phyloP scores from a whole-genome alignment of 2,329 filamentous ascomycete species.

The Albifimbria verrucaria region DNA sequence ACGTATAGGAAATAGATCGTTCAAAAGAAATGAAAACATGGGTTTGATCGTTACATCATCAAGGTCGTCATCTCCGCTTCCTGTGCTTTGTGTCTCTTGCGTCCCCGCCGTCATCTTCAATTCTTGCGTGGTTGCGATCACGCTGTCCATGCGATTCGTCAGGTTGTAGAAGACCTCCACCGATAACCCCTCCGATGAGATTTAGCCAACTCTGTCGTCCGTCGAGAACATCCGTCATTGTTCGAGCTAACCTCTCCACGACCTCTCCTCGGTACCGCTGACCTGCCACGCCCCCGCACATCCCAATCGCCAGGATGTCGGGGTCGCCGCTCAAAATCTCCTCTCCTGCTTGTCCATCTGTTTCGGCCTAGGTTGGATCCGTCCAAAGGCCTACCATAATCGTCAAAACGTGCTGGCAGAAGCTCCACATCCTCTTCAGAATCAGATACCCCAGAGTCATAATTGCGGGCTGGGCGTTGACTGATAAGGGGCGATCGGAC shows the following conservation, averaged over 20 bases:
- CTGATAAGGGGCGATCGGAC: constrained; percentile 24
- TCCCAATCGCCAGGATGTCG: constrained; percentile 29
- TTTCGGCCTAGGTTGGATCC: constrained; percentile 9
- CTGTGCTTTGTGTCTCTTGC: constrained; percentile 9
- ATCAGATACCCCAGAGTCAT: constrained; percentile 14
- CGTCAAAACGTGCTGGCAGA: constrained; percentile 46
- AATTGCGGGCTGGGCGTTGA: constrained; percentile 15
- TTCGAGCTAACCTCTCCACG: constrained; percentile 31
- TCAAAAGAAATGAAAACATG: constrained; percentile 5
- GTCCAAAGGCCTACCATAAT: constrained; percentile 37
- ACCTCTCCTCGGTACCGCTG: constrained; percentile 38
- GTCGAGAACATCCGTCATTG: constrained; percentile 24
- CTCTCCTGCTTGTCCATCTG: constrained; percentile 33
- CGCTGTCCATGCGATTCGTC: constrained; percentile 6
- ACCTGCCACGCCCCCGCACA: constrained; percentile 41
- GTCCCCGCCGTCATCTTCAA: constrained; percentile 16
- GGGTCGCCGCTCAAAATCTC: constrained; percentile 39
- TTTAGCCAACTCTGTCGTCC: constrained; percentile 27
- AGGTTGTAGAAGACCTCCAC: constrained; percentile 13
- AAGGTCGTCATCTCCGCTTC: constrained; percentile 18
- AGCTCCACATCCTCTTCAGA: constrained; percentile 38
- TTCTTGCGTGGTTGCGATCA: constrained; percentile 7
- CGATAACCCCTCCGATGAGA: constrained; percentile 27
- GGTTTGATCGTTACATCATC: constrained; percentile 10
- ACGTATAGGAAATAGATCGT: too few species aligned